Base-by-base conservation (phyloP, 371 early-diverging fungal genomes). In the Choanephora cucurbitarum region DNA sequence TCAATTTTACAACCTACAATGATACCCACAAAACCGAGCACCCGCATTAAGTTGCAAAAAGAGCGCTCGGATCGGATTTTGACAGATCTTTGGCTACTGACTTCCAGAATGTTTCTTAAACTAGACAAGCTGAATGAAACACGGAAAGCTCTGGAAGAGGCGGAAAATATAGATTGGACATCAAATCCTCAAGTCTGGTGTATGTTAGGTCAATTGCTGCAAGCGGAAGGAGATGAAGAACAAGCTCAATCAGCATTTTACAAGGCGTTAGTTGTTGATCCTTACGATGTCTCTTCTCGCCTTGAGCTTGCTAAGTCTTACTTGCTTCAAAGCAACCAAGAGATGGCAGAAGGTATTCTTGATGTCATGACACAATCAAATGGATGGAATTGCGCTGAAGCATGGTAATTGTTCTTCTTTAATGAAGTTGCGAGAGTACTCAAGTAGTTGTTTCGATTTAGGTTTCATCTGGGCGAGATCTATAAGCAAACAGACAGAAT, bases 311-410 rank as follows among this genome's bases (percentile, higher is more conserved):
- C 79, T 3, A 72, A 72, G 31, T 72, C 66, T 0, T 67, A 81
- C 44, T 41, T 82, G 31, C 62, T 74, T 13, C 67, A 65, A 17
- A 71, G 70, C 0, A 66, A 68, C 3, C 42, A 73, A 19, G 81
- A 82, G 42, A 67, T 81, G 49, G 87, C 85, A 1, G 83, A 87
- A 55, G 82, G 82, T 5, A 43, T 84, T 1, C 58, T 87, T 22
- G 81, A 81, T 28, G 55, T 62, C 0, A 62, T 80, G 15, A 85
- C 84, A 9, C 77, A 76, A 51, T 69, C 79, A 11, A 72, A 69
- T 58, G 88, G 86, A 0, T 86, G 88, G 86, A 79, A 82, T 49
- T 75, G 72, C 54, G 81, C 86, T 3, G 84, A 83, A 64, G 86
- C 84, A 33, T 88, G 88, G 88, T 82, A 77, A 51, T n/a, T n/a